A percentile compares a stretch with the other conserved stretches of the same genome.
These are phyloP conservation scores for Collybia sordida DNA, from an alignment of 768 basidiomycete genomes.

Conservation along the genomic window DNA sequence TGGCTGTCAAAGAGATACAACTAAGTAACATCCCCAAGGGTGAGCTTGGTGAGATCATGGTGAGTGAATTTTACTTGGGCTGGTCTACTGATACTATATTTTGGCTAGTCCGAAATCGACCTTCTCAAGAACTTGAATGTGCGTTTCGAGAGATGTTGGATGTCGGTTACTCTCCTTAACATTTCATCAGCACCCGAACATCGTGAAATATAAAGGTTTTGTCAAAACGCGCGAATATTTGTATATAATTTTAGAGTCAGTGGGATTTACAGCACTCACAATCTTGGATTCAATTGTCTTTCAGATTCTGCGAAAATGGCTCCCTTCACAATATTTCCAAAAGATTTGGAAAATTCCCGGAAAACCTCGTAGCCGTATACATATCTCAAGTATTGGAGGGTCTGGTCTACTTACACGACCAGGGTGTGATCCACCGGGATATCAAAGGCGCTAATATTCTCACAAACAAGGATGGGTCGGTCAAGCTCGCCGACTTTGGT, in stretches of 20 bases:
- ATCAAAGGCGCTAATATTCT: conserved; percentile 99
- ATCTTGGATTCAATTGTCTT: background rate
- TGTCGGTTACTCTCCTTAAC: background rate
- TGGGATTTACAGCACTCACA: conserved; percentile 7
- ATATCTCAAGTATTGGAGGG: conserved; percentile 96
- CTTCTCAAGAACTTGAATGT: conserved; percentile 96
- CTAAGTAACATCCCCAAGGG: conserved; percentile 90
- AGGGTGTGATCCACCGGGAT: conserved; percentile 98
- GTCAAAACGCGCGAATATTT: conserved; percentile 92
- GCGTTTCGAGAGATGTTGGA: conserved; percentile 21
- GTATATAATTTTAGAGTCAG: conserved; percentile 95
- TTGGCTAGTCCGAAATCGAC: conserved; percentile 87
- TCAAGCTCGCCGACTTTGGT: conserved; percentile 99
- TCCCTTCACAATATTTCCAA: conserved; percentile 94
- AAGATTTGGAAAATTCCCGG: conserved; percentile 98
- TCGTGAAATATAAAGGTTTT: conserved; percentile 99
- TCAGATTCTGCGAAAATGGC: conserved; percentile 96
- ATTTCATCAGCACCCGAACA: conserved; percentile 78
- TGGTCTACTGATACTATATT: conserved; percentile 14
- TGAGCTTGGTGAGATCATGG: conserved; percentile 97
- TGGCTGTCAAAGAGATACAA: conserved; percentile 97
- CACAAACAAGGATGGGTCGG: conserved; percentile 97
- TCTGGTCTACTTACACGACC: conserved; percentile 95
- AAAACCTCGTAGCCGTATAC: conserved; percentile 94
- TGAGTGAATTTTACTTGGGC: conserved; percentile 32